phyloP scores from a whole-genome alignment of 2,329 filamentous ascomycete genomes.

The Penicillium paneum region DNA sequence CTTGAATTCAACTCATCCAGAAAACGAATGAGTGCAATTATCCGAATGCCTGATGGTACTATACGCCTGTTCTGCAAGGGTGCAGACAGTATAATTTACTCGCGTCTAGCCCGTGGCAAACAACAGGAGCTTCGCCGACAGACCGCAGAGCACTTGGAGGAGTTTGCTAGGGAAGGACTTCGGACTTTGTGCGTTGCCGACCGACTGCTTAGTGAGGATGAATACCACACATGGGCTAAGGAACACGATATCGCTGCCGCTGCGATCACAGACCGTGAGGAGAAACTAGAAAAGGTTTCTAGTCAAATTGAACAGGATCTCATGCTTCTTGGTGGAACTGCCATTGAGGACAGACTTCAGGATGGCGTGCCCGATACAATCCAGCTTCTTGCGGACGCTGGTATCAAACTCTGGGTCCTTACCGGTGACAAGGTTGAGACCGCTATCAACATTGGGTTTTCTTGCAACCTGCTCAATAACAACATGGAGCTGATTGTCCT shows the following conservation, averaged over 20 bases:
- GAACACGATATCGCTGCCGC: constrained; percentile 85
- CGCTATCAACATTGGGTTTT: constrained; percentile 99
- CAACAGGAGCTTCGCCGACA: constrained; percentile 77
- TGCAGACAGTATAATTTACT: constrained; percentile 95
- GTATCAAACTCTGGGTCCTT: constrained; percentile 97
- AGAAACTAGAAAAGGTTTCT: constrained; percentile 85
- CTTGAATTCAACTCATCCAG: constrained; percentile 96
- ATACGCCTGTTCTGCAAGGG: constrained; percentile 97
- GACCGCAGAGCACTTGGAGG: constrained; percentile 91
- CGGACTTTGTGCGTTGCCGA: constrained; percentile 93
- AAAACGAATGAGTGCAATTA: constrained; percentile 97
- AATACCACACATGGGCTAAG: constrained; percentile 80
- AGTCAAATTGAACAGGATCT: constrained; percentile 90
- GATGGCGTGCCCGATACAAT: constrained; percentile 97
- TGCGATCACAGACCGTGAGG: constrained; percentile 79
- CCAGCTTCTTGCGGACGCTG: constrained; percentile 80
- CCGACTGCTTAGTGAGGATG: constrained; percentile 71
- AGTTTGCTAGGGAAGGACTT: constrained; percentile 93
- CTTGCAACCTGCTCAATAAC: constrained; percentile 94
- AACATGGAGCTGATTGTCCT: constrained; percentile 95
- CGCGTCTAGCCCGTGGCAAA: constrained; percentile 77
- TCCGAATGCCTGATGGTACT: constrained; percentile 85
- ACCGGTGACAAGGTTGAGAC: constrained; percentile 99
- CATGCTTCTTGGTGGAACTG: constrained; percentile 83
- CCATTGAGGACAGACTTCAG: constrained; percentile 94